phyloP scores from a whole-genome alignment of 108 stramenopile genomes.

The Cyclotella choctawhatcheeana region DNA sequence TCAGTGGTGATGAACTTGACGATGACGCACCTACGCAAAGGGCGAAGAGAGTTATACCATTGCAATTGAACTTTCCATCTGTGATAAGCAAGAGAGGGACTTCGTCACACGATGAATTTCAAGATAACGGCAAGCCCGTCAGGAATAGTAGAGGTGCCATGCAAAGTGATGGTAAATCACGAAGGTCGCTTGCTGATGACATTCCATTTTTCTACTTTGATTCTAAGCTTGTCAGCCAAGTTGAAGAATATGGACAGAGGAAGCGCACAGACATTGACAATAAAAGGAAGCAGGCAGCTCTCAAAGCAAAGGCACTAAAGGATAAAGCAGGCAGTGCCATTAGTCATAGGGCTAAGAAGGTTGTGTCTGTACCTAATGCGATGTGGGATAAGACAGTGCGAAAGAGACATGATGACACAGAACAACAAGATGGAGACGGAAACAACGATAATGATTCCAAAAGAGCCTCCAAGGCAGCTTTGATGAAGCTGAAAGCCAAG shows the following conservation, averaged over 20 bases:
- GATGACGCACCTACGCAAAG: background rate
- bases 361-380: background rate
- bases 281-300: constrained; percentile 12
- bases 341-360: constrained; percentile 18
- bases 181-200: constrained; percentile 1
- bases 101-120: background rate
- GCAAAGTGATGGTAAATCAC: background rate
- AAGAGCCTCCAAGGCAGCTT: background rate
- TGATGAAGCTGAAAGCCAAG: constrained; percentile 1
- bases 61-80: background rate
- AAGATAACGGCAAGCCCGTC: background rate
- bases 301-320: constrained; percentile 14
- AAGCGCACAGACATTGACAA: constrained; percentile 22
- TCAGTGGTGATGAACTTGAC: constrained; percentile 9
- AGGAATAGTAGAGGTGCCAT: background rate
- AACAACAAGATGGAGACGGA: background rate
- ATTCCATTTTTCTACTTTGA: constrained; percentile 14
- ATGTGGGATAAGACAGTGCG: constrained; percentile 5
- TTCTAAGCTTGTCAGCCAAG: constrained; percentile 6
- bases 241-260: constrained; percentile 22
- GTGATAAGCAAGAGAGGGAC: background rate
- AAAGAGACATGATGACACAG: background rate
- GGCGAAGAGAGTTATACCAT: background rate
- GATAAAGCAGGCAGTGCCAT: constrained; percentile 24
- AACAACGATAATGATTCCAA: background rate